phyloP scores from a whole-genome alignment of 306 rosid genomes.

The Hippophae tibetana region DNA sequence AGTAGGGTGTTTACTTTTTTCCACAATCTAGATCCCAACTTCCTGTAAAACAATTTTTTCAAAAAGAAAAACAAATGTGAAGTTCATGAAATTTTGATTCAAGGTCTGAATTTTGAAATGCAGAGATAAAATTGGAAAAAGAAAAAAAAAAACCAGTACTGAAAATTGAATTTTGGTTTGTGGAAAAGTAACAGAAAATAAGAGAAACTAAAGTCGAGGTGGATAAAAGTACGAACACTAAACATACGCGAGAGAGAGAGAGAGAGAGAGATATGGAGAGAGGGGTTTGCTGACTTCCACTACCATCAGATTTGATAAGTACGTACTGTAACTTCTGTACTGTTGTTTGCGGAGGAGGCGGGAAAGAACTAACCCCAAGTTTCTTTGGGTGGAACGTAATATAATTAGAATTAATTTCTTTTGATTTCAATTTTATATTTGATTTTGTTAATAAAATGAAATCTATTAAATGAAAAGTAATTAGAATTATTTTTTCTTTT shows the following conservation, averaged over 20 bases:
- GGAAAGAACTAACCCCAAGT: slow-evolving; percentile 3
- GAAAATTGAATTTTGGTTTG: neutral
- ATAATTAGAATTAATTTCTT: too few relatives aligned
- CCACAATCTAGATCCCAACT: slow-evolving; percentile 1
- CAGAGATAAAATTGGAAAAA: neutral
- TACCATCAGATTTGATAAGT: slow-evolving; percentile 24
- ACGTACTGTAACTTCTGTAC: slow-evolving; percentile 16
- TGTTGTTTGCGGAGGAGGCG: neutral
- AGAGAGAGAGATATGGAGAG: slow-evolving; percentile 3
- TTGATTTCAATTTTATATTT: too few relatives aligned
- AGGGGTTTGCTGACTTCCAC: slow-evolving; percentile 16
- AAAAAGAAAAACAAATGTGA: neutral
- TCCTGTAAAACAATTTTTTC: neutral
- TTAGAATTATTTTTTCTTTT: too few relatives aligned
- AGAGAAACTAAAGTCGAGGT: neutral
- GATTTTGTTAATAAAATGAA: too few relatives aligned
- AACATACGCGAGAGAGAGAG: neutral
- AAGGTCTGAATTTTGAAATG: neutral
- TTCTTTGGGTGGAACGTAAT: too few relatives aligned
- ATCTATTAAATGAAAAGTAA: too few relatives aligned
- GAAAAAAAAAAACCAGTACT: neutral
- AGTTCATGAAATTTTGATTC: neutral
- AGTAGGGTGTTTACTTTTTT: too few relatives aligned
- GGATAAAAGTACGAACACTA: slow-evolving; percentile 5
- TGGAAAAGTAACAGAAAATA: neutral